These are phyloP conservation scores for Lepidium aucheri DNA, from an alignment of 345 rosid species.

Conservation along the genomic window DNA sequence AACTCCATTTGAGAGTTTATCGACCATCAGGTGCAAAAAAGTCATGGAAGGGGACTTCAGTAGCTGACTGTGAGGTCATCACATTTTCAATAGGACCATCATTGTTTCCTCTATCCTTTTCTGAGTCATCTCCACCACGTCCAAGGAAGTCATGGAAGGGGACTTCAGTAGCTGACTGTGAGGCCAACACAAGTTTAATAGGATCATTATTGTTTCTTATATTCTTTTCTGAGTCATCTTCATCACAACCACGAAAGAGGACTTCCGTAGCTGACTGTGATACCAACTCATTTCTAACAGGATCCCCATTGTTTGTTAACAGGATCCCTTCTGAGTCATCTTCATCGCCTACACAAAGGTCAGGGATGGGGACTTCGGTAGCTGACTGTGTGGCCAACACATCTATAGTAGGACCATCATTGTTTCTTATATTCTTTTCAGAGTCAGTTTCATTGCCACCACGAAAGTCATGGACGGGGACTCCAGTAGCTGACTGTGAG, in stretches of 20 bases:
- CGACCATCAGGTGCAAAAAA: neutral
- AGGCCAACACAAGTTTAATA: neutral
- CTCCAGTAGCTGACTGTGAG: neutral
- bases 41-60: neutral
- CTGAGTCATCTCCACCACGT: neutral
- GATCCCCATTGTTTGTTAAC: neutral
- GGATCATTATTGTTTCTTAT: neutral
- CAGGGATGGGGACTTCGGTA: neutral
- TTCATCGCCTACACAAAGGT: neutral
- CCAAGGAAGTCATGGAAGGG: neutral
- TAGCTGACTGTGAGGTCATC: neutral
- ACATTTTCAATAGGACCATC: neutral
- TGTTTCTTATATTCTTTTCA: neutral
- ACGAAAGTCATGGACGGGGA: neutral
- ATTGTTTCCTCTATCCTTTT: neutral
- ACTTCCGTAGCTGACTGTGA: neutral
- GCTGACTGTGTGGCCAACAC: neutral
- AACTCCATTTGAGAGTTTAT: neutral
- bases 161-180: neutral
- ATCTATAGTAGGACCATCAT: neutral
- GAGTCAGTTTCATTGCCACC: neutral
- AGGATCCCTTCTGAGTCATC: neutral
- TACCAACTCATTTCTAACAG: neutral
- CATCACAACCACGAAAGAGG: neutral
- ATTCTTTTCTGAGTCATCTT: slow-evolving; percentile 7